Percentiles rank a stretch among this genome's conserved stretches.
These are phyloP conservation scores for Lagerstroemia speciosa DNA, from an alignment of 345 rosid species.

Conservation along the genomic window DNA sequence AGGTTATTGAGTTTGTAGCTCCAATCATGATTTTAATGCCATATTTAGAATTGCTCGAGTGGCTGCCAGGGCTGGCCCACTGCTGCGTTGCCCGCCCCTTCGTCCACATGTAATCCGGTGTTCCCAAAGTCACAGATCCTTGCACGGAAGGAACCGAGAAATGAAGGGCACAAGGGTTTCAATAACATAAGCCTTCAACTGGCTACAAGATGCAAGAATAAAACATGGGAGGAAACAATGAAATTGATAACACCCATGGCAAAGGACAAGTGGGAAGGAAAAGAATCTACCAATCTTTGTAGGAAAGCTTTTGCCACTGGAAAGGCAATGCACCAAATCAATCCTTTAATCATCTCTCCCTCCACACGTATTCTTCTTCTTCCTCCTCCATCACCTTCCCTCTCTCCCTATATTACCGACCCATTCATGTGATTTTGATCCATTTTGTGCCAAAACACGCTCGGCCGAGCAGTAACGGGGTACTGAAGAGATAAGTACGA, in stretches of 20 bases:
- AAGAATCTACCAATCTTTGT: conserved; percentile 31
- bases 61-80: too few relatives aligned
- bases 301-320: conserved; percentile 3
- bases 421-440: neutral
- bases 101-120: too few relatives aligned
- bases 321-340: neutral
- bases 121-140: too few relatives aligned
- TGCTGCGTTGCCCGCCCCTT: too few relatives aligned
- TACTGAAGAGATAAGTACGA: neutral
- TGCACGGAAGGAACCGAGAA: too few relatives aligned
- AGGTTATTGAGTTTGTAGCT: too few relatives aligned
- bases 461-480: neutral
- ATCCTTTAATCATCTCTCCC: conserved; percentile 11
- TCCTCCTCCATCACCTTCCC: neutral
- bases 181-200: too few relatives aligned
- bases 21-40: too few relatives aligned
- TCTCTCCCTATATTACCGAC: neutral
- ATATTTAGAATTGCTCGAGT: too few relatives aligned
- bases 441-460: neutral
- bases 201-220: too few relatives aligned
- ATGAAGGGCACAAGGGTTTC: too few relatives aligned
- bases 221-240: too few relatives aligned
- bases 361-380: conserved; percentile 40
- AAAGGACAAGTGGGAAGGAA: conserved; percentile 29
- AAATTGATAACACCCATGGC: neutral